phyloP scores from a whole-genome alignment of 495 filamentous ascomycete species.

The Penicillium steckii region DNA sequence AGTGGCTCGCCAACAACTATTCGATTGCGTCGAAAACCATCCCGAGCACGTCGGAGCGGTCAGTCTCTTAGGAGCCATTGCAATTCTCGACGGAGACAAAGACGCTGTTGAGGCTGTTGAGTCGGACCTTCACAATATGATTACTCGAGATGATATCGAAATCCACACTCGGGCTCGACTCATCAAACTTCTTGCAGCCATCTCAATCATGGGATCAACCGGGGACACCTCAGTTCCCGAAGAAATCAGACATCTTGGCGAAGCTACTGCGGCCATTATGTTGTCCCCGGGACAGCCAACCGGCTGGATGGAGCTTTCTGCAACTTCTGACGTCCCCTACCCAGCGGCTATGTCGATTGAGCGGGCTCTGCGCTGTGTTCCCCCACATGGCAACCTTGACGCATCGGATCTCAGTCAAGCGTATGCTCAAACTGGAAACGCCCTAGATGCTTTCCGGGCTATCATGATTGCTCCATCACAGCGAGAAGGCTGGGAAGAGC shows the following conservation, averaged over 20 bases:
- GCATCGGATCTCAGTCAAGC: conserved; percentile 69
- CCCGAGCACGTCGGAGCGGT: conserved; percentile 75
- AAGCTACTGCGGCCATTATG: conserved; percentile 72
- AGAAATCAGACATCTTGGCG: conserved; percentile 40
- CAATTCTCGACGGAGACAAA: conserved; percentile 71
- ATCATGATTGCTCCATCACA: conserved; percentile 83
- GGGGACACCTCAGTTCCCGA: conserved; percentile 33
- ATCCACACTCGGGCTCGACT: conserved; percentile 49
- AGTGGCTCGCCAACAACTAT: conserved; percentile 76
- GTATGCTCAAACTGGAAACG: conserved; percentile 71
- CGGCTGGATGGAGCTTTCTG: conserved; percentile 73
- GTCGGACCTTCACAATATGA: conserved; percentile 70
- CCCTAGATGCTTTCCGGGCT: conserved; percentile 71
- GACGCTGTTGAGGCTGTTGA: conserved; percentile 78
- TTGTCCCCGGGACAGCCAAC: conserved; percentile 69
- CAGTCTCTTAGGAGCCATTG: conserved; percentile 77
- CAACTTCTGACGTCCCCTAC: conserved; percentile 51
- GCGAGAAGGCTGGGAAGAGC: conserved; percentile 59
- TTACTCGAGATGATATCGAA: conserved; percentile 58
- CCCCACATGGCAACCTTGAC: conserved; percentile 65
- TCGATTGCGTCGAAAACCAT: conserved; percentile 68
- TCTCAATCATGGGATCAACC: conserved; percentile 45
- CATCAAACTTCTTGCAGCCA: conserved; percentile 55
- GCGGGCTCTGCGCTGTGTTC: conserved; percentile 68
- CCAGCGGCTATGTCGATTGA: conserved; percentile 78